Conservation (phyloP, 2,329 filamentous ascomycete genomes). For the Trichophyton schoenleinii region DNA sequence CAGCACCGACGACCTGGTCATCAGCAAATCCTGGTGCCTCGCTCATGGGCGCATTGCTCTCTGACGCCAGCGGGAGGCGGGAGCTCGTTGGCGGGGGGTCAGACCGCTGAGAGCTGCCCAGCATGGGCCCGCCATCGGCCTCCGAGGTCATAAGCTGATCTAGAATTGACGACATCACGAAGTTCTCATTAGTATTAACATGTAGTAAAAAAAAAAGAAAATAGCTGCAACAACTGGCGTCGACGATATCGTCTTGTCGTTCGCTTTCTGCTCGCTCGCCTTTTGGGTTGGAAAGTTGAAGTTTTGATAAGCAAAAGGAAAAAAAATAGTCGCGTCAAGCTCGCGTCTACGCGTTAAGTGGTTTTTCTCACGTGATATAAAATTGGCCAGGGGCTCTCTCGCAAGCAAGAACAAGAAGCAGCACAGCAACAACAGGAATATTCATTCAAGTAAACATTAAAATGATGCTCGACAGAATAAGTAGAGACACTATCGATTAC, state of each 20-base stretch:
- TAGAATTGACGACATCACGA: slow-evolving; percentile 11
- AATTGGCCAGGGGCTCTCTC: background rate
- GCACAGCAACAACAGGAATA: too few species aligned
- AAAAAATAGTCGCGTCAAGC: background rate
- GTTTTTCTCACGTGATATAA: background rate
- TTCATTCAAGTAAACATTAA: background rate
- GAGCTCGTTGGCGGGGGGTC: slow-evolving; percentile 36
- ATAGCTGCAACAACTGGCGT: background rate
- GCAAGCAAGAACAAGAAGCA: background rate
- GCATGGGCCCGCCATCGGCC: background rate
- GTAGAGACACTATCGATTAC: background rate
- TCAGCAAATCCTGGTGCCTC: slow-evolving; percentile 49
- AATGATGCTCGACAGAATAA: background rate
- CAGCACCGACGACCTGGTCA: slow-evolving; percentile 47
- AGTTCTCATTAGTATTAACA: background rate
- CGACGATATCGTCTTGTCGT: background rate
- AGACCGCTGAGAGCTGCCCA: slow-evolving; percentile 4
- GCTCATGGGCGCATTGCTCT: slow-evolving; percentile 39
- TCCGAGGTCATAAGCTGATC: slow-evolving; percentile 11
- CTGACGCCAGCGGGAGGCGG: slow-evolving; percentile 40
- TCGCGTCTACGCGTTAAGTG: background rate
- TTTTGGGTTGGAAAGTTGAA: background rate
- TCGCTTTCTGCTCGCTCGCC: background rate
- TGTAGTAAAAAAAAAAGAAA: background rate
- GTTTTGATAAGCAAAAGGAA: background rate